These are phyloP conservation scores for Hibiscus syriacus DNA, from an alignment of 345 rosid genomes.

Conservation along the genomic window DNA sequence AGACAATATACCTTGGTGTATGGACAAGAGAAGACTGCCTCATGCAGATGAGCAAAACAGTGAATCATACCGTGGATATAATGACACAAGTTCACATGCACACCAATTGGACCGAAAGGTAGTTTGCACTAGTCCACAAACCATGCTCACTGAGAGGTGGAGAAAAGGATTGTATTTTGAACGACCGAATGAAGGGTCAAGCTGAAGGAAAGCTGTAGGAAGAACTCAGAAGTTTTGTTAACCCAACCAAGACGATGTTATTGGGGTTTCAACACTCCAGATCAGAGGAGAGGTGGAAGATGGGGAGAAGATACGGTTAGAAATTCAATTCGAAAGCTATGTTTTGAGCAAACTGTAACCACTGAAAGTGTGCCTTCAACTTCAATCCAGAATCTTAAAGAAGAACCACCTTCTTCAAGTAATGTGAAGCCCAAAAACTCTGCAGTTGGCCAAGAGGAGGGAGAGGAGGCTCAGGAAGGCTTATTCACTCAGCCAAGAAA, in stretches of 20 bases:
- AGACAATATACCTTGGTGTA: neutral
- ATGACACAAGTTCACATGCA: constrained; percentile 10
- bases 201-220: constrained; percentile 2
- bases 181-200: neutral
- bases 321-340: constrained; percentile 26
- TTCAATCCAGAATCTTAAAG: constrained; percentile 13
- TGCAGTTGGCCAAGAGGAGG: neutral
- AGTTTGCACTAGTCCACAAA: neutral
- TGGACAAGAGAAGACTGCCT: neutral
- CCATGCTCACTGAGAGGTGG: constrained; percentile 9
- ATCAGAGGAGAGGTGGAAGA: constrained; percentile 13
- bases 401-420: neutral
- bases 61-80: neutral
- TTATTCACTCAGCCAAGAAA: constrained; percentile 33
- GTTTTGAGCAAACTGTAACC: constrained; percentile 16
- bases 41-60: neutral
- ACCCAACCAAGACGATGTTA: constrained; percentile 33
- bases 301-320: constrained; percentile 23
- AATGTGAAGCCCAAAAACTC: neutral
- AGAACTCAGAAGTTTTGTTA: constrained; percentile 16
- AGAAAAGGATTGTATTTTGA: neutral
- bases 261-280: neutral
- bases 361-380: neutral
- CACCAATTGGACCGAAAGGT: constrained; percentile 9
- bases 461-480: constrained; percentile 6